These are phyloP conservation scores for Zychaea mexicana DNA, from an alignment of 371 early-diverging fungal species.

Conservation along the genomic window DNA sequence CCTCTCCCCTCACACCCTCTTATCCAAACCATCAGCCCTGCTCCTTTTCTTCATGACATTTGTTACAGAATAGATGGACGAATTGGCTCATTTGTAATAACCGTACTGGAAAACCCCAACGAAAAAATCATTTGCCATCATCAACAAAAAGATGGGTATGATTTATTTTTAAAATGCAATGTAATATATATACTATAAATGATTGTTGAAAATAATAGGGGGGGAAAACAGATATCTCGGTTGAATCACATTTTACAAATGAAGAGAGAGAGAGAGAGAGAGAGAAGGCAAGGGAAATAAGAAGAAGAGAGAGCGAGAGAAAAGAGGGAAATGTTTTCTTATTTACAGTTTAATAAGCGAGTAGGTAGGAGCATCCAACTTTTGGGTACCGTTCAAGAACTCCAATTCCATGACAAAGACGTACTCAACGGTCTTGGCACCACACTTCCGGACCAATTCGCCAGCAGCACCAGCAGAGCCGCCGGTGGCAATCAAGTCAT, in stretches of 20 bases:
- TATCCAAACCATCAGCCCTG: no score
- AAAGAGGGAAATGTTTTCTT: background rate
- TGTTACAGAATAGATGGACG: no score
- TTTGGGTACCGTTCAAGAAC: conserved; percentile 78
- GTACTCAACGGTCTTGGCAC: conserved; percentile 81
- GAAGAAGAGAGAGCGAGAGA: background rate
- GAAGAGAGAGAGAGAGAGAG: background rate
- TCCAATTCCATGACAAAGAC: conserved; percentile 91
- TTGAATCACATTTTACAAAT: background rate
- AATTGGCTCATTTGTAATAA: no score
- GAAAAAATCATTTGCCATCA: no score
- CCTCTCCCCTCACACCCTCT: no score
- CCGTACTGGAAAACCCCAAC: no score
- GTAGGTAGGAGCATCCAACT: conserved; percentile 84
- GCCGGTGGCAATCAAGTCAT: conserved; percentile 97
- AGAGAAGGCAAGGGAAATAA: background rate
- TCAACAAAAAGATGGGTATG: no score
- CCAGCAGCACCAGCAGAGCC: conserved; percentile 86
- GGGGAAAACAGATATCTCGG: no score
- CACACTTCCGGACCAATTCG: conserved; percentile 74
- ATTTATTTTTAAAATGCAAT: no score
- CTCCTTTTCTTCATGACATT: no score
- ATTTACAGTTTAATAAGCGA: conserved; percentile 79
- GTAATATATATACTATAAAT: no score
- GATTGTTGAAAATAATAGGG: no score